These are phyloP conservation scores for Gossypium thurberi DNA, from an alignment of 345 rosid species.

Conservation along the genomic window DNA sequence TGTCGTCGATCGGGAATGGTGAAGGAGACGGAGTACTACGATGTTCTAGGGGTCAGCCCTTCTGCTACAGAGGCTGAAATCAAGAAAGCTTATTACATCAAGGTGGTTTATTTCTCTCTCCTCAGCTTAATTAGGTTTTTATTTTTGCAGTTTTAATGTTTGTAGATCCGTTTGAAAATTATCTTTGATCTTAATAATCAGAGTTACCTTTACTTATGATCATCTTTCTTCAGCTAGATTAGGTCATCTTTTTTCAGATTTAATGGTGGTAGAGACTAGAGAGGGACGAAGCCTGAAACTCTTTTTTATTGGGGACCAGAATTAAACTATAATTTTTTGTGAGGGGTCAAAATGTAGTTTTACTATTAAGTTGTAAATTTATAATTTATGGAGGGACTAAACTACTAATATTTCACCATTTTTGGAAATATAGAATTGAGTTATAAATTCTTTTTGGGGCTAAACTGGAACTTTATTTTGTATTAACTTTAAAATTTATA, in stretches of 20 bases:
- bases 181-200: not conserved
- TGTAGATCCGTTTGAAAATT: not conserved
- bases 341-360: no score
- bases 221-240: not conserved
- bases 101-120: conserved; percentile 44
- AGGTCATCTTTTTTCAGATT: not conserved
- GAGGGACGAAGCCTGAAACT: no score
- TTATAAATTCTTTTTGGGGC: no score
- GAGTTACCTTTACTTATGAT: not conserved
- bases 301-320: no score
- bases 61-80: conserved; percentile 88
- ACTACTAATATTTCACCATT: no score
- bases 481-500: no score
- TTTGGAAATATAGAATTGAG: no score
- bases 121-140: not conserved
- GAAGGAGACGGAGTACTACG: conserved; percentile 89
- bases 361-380: no score
- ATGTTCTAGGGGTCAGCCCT: conserved; percentile 88
- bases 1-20: conserved; percentile 47
- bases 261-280: not conserved
- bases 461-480: no score
- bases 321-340: no score
- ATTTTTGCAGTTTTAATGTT: not conserved
- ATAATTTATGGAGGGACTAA: no score
- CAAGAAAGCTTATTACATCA: conserved; percentile 91